Percentiles rank a stretch among this genome's conserved stretches.
phyloP scores from a whole-genome alignment of 805 yeast genomes.

The Ascoidea tarda region DNA sequence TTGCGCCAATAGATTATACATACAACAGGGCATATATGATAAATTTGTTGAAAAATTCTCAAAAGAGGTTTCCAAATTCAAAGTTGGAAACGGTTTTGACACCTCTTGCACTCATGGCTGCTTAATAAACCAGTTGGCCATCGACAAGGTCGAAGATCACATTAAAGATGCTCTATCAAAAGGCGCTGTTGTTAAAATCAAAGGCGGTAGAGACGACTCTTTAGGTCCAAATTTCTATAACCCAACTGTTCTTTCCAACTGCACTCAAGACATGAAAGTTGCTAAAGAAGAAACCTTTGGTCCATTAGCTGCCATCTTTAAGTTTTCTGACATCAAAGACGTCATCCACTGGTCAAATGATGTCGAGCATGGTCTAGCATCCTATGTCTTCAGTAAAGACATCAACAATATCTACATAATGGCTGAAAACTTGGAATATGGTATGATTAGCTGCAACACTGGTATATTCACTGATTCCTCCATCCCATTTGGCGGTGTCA shows the following conservation, averaged over 20 bases:
- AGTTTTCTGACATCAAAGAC: constrained; percentile 50
- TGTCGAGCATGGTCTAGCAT: constrained; percentile 64
- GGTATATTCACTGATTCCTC: constrained; percentile 48
- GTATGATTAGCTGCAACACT: constrained; percentile 75
- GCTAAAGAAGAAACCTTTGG: constrained; percentile 71
- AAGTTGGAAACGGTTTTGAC: constrained; percentile 50
- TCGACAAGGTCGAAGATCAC: constrained; percentile 45
- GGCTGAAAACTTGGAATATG: constrained; percentile 56
- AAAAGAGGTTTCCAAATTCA: constrained; percentile 28
- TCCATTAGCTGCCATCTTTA: constrained; percentile 60
- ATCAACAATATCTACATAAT: constrained; percentile 39
- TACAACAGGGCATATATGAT: constrained; percentile 53
- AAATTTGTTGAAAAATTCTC: constrained; percentile 37
- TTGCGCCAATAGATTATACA: constrained; percentile 59
- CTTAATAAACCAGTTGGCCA: constrained; percentile 47
- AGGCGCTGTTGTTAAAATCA: constrained; percentile 51
- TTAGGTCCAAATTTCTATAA: constrained; percentile 54
- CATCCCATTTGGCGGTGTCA: constrained; percentile 68
- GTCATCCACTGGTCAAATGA: constrained; percentile 49
- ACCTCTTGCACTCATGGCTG: constrained; percentile 63
- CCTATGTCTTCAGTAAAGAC: constrained; percentile 53
- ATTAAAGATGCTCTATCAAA: constrained; percentile 50
- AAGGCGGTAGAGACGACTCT: constrained; percentile 41
- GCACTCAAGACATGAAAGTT: constrained; percentile 40
- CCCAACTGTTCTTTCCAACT: constrained; percentile 53